A percentile compares a stretch with the other conserved stretches of the same genome.
These are phyloP conservation scores for Diophrys sp. DNA, from an alignment of 73 alveolate genomes.

Conservation along the genomic window DNA sequence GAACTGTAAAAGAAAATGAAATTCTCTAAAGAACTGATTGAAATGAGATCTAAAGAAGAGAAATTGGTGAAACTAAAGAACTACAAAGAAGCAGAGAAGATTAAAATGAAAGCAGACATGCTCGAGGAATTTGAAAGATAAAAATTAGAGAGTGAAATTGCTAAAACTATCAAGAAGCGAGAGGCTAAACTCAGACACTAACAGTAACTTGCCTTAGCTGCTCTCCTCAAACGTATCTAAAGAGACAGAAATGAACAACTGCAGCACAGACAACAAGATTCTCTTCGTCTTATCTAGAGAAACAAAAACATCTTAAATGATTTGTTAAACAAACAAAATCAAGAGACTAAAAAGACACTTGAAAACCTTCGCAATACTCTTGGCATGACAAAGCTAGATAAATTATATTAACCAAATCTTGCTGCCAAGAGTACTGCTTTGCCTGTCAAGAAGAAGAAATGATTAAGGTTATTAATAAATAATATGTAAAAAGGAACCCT, in stretches of 20 bases:
- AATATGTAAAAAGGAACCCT: not conserved
- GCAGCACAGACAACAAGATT: constrained; percentile 56
- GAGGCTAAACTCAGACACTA: constrained; percentile 46
- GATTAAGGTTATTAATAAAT: not conserved
- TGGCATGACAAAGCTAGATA: constrained; percentile 42
- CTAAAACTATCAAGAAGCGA: constrained; percentile 25
- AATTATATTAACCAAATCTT: constrained; percentile 7
- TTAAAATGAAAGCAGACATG: constrained; percentile 30
- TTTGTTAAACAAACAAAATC: constrained; percentile 53
- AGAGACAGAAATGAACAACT: constrained; percentile 66
- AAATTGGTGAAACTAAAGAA: constrained; percentile 46
- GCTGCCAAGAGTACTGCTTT: constrained; percentile 22
- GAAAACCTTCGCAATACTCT: constrained; percentile 49
- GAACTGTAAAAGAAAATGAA: constrained; percentile 49
- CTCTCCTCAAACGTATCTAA: constrained; percentile 59
- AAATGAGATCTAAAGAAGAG: constrained; percentile 52
- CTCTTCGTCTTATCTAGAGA: constrained; percentile 37
- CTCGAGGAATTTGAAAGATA: constrained; percentile 1
- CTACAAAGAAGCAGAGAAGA: constrained; percentile 62
- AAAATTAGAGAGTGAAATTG: constrained; percentile 33
- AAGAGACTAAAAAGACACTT: constrained; percentile 67
- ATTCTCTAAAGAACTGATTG: constrained; percentile 52
- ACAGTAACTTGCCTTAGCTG: constrained; percentile 56
- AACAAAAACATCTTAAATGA: constrained; percentile 55
- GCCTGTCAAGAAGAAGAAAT: constrained; percentile 19